Evolutionary conservation across 495 filamentous ascomycete genomes (phyloP).

Genomic region (Annulohypoxylon stygium): DNA sequence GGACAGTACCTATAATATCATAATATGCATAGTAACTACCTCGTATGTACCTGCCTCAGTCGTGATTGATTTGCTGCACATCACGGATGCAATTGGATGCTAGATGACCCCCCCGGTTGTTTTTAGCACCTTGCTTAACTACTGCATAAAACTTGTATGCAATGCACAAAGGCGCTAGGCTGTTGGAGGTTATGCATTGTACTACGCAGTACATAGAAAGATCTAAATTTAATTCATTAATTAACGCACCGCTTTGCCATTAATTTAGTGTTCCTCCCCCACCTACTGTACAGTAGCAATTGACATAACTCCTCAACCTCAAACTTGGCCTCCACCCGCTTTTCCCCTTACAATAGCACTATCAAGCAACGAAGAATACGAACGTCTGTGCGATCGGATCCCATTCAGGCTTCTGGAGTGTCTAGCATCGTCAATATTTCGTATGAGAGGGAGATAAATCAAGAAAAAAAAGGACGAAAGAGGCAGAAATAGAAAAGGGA

Average conservation of each 20-base stretch:
- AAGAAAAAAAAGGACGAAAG: conserved; percentile 13
- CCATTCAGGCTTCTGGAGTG: conserved; percentile 11
- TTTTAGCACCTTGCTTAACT: too few relatives aligned
- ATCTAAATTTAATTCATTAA: conserved; percentile 20
- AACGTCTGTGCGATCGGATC: conserved; percentile 32
- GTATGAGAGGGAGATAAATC: conserved; percentile 4
- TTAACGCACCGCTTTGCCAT: conserved; percentile 6
- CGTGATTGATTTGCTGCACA: too few relatives aligned
- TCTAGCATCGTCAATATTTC: neutral
- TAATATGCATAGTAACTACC: too few relatives aligned
- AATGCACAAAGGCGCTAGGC: conserved; percentile 1
- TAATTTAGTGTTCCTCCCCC: conserved; percentile 22
- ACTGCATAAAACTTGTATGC: neutral
- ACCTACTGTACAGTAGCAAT: neutral
- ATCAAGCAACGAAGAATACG: conserved; percentile 28
- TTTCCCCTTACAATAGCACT: conserved; percentile 25
- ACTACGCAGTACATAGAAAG: neutral
- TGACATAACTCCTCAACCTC: conserved; percentile 32
- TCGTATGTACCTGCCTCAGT: too few relatives aligned
- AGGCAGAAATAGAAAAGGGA: conserved; percentile 13
- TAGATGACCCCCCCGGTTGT: too few relatives aligned
- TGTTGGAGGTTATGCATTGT: neutral
- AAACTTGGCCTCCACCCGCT: conserved; percentile 43
- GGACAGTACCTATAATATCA: too few relatives aligned
- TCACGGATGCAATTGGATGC: too few relatives aligned